phyloP scores from a whole-genome alignment of 2,329 filamentous ascomycete species.

The Aureobasidium sp. region DNA sequence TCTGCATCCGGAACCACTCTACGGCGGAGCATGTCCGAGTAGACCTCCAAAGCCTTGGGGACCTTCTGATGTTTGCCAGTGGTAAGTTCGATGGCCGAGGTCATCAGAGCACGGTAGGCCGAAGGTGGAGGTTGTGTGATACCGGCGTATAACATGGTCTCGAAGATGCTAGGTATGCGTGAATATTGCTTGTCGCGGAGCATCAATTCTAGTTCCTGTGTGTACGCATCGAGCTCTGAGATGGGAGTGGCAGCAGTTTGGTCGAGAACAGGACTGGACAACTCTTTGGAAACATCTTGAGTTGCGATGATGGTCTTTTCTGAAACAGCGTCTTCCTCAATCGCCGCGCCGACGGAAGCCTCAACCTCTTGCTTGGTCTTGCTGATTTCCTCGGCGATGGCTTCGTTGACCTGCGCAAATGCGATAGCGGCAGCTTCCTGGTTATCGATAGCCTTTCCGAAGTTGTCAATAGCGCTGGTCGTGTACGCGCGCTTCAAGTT shows the following conservation, averaged over 20 bases:
- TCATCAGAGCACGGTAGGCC: conserved; percentile 86
- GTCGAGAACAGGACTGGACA: background rate
- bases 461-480: conserved; percentile 50
- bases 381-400: conserved; percentile 69
- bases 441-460: conserved; percentile 44
- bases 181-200: conserved; percentile 64
- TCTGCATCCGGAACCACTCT: conserved; percentile 71
- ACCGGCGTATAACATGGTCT: conserved; percentile 76
- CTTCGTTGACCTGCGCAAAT: conserved; percentile 75
- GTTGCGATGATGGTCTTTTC: conserved; percentile 2
- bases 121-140: conserved; percentile 68
- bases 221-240: conserved; percentile 59
- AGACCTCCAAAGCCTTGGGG: conserved; percentile 86
- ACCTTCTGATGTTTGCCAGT: conserved; percentile 73
- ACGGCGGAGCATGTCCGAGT: conserved; percentile 88
- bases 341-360: conserved; percentile 17
- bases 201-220: conserved; percentile 68
- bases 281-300: background rate
- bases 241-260: conserved; percentile 1
- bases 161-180: conserved; percentile 85
- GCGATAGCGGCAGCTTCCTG: conserved; percentile 43
- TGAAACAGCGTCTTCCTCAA: conserved; percentile 9
- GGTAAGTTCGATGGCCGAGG: conserved; percentile 75
- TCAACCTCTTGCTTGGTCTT: conserved; percentile 45
- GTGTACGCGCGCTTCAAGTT: conserved; percentile 42